Evolutionary conservation across 495 filamentous ascomycete species (phyloP).

Genomic region (Xanthoparmelia taractica): DNA sequence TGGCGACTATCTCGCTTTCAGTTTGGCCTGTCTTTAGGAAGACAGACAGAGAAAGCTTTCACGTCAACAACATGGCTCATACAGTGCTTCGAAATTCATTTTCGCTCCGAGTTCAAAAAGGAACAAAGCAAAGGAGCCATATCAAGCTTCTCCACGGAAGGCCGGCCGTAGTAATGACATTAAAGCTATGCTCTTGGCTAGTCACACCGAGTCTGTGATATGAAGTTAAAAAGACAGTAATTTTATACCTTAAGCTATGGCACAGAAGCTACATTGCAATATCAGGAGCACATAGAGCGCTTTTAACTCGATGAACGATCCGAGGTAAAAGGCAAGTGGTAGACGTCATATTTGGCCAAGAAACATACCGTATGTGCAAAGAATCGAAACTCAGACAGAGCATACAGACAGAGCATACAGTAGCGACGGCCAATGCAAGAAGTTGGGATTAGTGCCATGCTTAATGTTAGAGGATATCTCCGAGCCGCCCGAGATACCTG

Average conservation of each 20-base stretch:
- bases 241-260: not conserved
- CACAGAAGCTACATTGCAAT: not conserved
- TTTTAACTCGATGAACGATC: not conserved
- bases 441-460: not conserved
- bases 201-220: not conserved
- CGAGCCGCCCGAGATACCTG: not conserved
- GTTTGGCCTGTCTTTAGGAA: not conserved
- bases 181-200: not conserved
- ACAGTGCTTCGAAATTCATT: not conserved
- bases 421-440: not conserved
- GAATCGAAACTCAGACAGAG: no score
- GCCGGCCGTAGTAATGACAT: not conserved
- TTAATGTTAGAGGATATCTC: not conserved
- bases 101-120: not conserved
- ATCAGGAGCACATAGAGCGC: not conserved
- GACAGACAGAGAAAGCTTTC: not conserved
- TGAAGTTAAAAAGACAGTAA: not conserved
- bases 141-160: not conserved
- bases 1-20: not conserved
- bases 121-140: not conserved
- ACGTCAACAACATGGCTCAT: not conserved
- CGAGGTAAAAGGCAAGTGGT: not conserved
- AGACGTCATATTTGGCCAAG: not conserved
- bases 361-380: not conserved
- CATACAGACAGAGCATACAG: not conserved